Base-by-base conservation (phyloP, 2,329 filamentous ascomycete genomes). In the Eutypella sp. region DNA sequence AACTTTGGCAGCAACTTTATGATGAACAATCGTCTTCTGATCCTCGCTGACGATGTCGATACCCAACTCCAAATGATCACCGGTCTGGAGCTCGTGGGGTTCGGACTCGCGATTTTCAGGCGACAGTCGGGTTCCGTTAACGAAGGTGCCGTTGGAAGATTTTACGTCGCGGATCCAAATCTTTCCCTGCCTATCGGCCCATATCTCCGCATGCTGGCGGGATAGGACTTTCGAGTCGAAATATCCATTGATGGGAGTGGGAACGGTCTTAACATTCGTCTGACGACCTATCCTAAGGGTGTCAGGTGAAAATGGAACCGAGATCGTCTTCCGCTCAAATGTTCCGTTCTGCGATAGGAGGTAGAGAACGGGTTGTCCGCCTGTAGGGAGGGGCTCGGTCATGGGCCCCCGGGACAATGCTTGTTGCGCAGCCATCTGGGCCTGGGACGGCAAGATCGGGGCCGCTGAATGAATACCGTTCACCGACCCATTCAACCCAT, bases 1-100 rank as follows among this genome's bases (percentile, higher is more conserved):
- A 46, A 99, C 90, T 64, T 95, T 95, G 46, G 93, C 91, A 18
- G 92, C 91, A 40, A 99, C 93, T 64, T 99, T 99, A 72, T 97
- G 93, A 63, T 99, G 93, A 13, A 99, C 91, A 23, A 99, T 90
- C 0, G 91, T 96, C 70, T 96, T 97, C 65, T 97, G 92, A 64
- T 99, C 93, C 66, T 99, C 93, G 67, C 89, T 96, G 42, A 99
- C 92, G 61, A 99, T 99, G 63, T 99, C 93, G 58, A 99, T 99
- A 46, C 93, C 93, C 29, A 99, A 77, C 63, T 99, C 93, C 44
- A 99, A 73, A 52, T 93, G 89, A 62, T 99, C 93, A 54, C 89
- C 85, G 48, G 92, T 90, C 59, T 91, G 85, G 27, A 99, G 73
- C 63, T 97, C 92, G 63, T 96, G 89, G 0, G 93, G 91, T 50